Evolutionary conservation across 2,329 filamentous ascomycete genomes (phyloP).

Genomic region (Epichloe gansuensis): DNA sequence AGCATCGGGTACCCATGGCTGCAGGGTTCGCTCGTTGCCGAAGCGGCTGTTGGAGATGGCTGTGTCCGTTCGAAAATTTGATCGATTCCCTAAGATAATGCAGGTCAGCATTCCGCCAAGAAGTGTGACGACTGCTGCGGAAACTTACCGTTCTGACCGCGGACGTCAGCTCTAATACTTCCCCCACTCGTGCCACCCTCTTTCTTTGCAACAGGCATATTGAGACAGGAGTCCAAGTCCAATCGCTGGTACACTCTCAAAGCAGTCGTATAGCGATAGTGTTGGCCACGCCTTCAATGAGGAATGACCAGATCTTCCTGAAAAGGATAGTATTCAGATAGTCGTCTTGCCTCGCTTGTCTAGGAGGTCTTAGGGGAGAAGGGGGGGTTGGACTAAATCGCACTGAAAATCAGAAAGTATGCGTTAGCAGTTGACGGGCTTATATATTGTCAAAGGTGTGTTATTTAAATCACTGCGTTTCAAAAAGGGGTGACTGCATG

Average conservation of each 20-base stretch:
- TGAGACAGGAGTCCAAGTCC: conserved; percentile 12
- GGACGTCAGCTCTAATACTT: conserved; percentile 17
- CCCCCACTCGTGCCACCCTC: conserved; percentile 21
- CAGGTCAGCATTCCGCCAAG: background rate
- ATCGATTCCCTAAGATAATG: conserved; percentile 41
- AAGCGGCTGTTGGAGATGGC: conserved; percentile 69
- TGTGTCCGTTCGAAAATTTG: conserved; percentile 70
- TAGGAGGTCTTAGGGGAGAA: background rate
- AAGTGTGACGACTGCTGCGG: background rate
- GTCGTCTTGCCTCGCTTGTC: background rate
- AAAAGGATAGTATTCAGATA: conserved; percentile 7
- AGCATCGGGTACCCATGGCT: conserved; percentile 66
- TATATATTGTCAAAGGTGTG: background rate
- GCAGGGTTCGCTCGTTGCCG: conserved; percentile 59
- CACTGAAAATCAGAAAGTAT: background rate
- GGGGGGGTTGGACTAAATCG: background rate
- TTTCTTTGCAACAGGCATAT: conserved; percentile 28
- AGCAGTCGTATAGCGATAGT: background rate
- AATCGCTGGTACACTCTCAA: conserved; percentile 12
- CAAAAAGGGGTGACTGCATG: background rate
- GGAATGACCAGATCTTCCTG: conserved; percentile 1
- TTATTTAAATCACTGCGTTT: background rate
- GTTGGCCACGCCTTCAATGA: conserved; percentile 2
- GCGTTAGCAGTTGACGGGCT: background rate
- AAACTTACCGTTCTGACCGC: conserved; percentile 25